A percentile compares a stretch with the other conserved stretches of the same genome.
Evolutionary conservation across 306 rosid genomes (phyloP).

Genomic region (Glycyrrhiza uralensis): DNA sequence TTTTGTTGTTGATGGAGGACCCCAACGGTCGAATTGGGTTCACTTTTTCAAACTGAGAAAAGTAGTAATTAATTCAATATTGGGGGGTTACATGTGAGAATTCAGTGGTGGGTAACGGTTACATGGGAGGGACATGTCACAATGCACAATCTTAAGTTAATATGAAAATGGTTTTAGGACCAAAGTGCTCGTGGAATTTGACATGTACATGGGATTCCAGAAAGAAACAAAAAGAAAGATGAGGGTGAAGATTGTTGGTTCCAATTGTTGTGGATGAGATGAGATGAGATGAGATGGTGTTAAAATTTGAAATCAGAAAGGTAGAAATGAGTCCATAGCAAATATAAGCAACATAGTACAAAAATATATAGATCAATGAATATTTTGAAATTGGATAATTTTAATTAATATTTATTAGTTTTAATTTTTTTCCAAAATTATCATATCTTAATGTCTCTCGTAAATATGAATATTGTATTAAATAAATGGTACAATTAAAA

Average conservation of each 20-base stretch:
- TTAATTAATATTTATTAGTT: too few relatives aligned
- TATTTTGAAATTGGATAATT: too few relatives aligned
- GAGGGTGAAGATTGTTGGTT: not conserved
- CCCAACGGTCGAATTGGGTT: constrained; percentile 56
- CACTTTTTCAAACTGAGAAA: constrained; percentile 2
- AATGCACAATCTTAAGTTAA: too few relatives aligned
- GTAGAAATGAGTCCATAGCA: not conserved
- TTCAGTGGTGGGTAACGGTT: constrained; percentile 49
- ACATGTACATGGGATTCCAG: not conserved
- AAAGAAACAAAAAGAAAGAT: not conserved
- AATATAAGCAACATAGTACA: too few relatives aligned
- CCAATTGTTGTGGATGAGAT: not conserved
- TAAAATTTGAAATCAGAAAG: constrained; percentile 18
- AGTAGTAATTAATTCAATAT: constrained; percentile 4
- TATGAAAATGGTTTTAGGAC: not conserved
- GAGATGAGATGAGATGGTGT: not conserved
- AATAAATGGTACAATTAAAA: too few relatives aligned
- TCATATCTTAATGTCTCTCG: too few relatives aligned
- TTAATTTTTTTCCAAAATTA: too few relatives aligned
- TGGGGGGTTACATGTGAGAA: constrained; percentile 14
- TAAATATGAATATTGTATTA: too few relatives aligned
- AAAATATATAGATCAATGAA: too few relatives aligned
- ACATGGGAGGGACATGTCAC: constrained; percentile 26
- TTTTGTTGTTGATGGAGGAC: constrained; percentile 24
- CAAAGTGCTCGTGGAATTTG: constrained; percentile 7